Conservation (phyloP, 306 rosid genomes). For the Sphenostylis stenocarpa region DNA sequence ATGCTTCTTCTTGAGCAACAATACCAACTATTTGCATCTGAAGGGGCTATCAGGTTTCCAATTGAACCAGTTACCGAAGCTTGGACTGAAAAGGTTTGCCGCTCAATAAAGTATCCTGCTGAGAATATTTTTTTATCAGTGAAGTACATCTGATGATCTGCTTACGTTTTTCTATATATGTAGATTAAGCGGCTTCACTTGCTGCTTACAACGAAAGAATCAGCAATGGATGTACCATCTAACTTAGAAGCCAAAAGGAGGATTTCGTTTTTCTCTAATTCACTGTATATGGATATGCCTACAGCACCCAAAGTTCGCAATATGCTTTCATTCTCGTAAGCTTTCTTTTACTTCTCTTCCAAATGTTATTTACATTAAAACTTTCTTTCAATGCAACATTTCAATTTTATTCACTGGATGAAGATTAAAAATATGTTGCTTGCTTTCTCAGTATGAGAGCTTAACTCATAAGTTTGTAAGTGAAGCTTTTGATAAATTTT, state of each 20-base stretch:
- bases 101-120: not conserved
- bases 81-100: conserved; percentile 89
- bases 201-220: conserved; percentile 92
- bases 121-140: not conserved
- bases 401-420: not conserved
- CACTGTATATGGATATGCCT: conserved; percentile 96
- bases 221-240: conserved; percentile 98
- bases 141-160: conserved; percentile 19
- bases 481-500: not conserved
- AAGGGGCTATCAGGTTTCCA: conserved; percentile 93
- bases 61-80: conserved; percentile 67
- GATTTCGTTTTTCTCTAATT: conserved; percentile 92
- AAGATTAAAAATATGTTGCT: not conserved
- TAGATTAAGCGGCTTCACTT: conserved; percentile 81
- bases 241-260: conserved; percentile 97
- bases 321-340: conserved; percentile 99
- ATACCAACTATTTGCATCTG: conserved; percentile 89
- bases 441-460: not conserved
- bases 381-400: conserved; percentile 3
- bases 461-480: not conserved
- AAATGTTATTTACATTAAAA: conserved; percentile 3
- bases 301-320: conserved; percentile 94
- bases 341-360: conserved; percentile 12
- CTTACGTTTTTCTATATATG: conserved; percentile 9
- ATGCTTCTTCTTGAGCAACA: conserved; percentile 64